Base-by-base conservation (phyloP, 192 early-diverging fungal species). In the Coemansia furcata region DNA sequence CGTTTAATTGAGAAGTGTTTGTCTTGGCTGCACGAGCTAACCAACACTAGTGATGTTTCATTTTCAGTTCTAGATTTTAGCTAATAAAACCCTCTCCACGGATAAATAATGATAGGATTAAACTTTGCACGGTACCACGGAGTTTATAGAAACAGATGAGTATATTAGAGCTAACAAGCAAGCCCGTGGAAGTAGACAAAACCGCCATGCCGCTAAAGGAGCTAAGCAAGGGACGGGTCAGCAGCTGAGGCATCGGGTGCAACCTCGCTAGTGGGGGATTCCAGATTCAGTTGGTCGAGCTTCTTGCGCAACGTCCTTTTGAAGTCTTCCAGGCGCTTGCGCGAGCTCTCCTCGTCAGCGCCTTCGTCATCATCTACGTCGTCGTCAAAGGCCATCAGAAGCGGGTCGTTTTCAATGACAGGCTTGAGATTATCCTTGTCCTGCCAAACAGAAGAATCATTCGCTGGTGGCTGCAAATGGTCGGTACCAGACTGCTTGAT, bases 351-450 rank as follows among this genome's bases (percentile, higher is more conserved):
- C 59, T 82, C 80, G 43, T 77, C 80, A 23, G 35, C 63, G 14
- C 55, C 11, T 15, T 62, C 65, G n/a, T 67, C 74, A 3, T 84
- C 87, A 4, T 84, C 74, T 11, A 86, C 88, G 21, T 88, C 87
- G n/a, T 87, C 87, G 35, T 84, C 86, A 33, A 86, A 86, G 33
- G 77, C 88, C 72, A 89, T 91, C 66, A 98, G 68, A 26, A 98
- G 74, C 11, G 94, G 95, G 69, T 98, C 95, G 67, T 88, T 89
- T 36, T 94, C 92, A 63, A 92, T 84, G n/a, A 83, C 88, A 0
- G 95, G 95, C 50, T 92, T 79, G 64, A 96, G 71, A 67, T 87
- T 85, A 30, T 89, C 85, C 52, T 87, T 84, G 67, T 93, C 89
- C 39, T 83, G 86, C 94, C 95, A 95, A 42, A 92, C 80, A 6